Percentiles rank a stretch among this genome's conserved stretches.
Conservation (phyloP, 2,329 filamentous ascomycete genomes). For the Colletotrichum sublineola region DNA sequence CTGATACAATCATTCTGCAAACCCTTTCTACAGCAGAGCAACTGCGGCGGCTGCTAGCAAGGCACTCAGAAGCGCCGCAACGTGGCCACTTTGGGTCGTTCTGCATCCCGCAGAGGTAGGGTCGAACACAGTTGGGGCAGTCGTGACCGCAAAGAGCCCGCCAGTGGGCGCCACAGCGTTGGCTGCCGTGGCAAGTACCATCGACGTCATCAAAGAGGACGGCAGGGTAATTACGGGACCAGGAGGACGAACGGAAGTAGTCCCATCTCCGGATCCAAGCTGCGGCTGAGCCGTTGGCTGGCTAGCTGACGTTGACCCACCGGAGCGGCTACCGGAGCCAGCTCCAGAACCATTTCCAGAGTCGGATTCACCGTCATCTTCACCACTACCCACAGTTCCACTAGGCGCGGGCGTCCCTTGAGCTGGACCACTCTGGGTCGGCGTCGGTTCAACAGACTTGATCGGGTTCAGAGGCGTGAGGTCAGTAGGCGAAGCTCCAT, state of each 20-base stretch:
- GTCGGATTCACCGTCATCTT: neutral
- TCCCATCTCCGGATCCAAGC: neutral
- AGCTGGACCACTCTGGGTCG: neutral
- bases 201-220: conserved; percentile 32
- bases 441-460: neutral
- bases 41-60: conserved; percentile 1
- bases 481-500: neutral
- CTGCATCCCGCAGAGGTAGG: conserved; percentile 15
- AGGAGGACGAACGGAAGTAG: neutral
- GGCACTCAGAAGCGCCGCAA: conserved; percentile 10
- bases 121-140: conserved; percentile 14
- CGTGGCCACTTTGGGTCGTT: neutral
- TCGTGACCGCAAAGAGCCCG: conserved; percentile 31
- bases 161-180: conserved; percentile 24
- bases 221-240: conserved; percentile 28
- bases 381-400: neutral
- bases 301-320: neutral
- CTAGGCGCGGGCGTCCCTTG: neutral
- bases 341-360: neutral
- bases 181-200: conserved; percentile 30
- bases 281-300: conserved; percentile 22
- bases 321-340: neutral
- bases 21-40: conserved; percentile 6
- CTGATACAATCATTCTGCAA: neutral
- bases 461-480: conserved; percentile 21